Evolutionary conservation across 2,329 filamentous ascomycete species (phyloP).

Genomic region (Thermomyces lanuginosus): DNA sequence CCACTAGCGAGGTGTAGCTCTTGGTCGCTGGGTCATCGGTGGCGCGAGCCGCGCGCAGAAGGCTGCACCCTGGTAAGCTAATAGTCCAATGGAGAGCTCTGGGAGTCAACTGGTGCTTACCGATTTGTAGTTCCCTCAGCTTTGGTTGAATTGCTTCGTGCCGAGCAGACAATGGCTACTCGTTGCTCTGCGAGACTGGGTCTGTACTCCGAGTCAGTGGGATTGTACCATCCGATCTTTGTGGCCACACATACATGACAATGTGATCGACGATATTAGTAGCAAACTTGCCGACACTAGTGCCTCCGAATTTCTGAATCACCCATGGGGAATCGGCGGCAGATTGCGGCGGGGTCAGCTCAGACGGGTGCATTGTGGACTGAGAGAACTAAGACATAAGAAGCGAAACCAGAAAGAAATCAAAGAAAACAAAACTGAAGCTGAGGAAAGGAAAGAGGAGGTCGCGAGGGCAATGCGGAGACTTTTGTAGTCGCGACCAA

Average conservation of each 20-base stretch:
- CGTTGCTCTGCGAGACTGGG: constrained; percentile 49
- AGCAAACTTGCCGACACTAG: constrained; percentile 87
- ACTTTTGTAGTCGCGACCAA: too few species aligned
- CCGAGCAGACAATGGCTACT: constrained; percentile 89
- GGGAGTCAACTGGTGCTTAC: constrained; percentile 36
- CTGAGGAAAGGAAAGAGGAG: background rate
- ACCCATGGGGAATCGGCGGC: constrained; percentile 44
- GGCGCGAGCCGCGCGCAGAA: constrained; percentile 34
- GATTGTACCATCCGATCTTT: background rate
- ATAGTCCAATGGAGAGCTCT: constrained; percentile 4
- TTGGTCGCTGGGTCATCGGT: constrained; percentile 32
- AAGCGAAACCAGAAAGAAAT: too few species aligned
- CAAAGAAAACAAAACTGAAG: too few species aligned
- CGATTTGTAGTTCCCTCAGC: constrained; percentile 87
- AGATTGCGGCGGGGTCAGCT: constrained; percentile 3
- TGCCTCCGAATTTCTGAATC: constrained; percentile 90
- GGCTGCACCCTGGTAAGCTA: constrained; percentile 13
- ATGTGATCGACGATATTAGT: constrained; percentile 58
- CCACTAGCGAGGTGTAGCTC: constrained; percentile 58
- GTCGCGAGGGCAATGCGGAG: background rate
- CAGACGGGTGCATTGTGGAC: constrained; percentile 9
- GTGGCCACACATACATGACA: constrained; percentile 35
- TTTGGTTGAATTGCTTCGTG: constrained; percentile 86
- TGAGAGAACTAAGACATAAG: too few species aligned
- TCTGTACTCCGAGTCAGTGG: constrained; percentile 22